Percentiles rank a stretch among this genome's conserved stretches.
phyloP scores from a whole-genome alignment of 2,329 filamentous ascomycete genomes.

The Trichoderma lentiforme region DNA sequence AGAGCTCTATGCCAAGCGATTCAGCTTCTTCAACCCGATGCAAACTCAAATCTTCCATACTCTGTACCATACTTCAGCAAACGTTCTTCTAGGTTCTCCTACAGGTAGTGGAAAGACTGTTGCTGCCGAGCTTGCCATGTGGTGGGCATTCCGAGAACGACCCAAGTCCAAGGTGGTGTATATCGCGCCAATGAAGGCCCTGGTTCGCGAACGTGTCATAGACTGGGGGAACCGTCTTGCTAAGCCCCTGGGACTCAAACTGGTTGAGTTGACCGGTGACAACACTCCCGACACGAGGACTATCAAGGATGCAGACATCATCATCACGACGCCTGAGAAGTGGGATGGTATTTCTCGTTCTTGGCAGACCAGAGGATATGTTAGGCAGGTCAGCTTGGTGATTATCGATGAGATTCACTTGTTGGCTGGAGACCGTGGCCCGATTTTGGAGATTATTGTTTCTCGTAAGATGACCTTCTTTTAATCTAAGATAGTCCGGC shows the following conservation, averaged over 20 bases:
- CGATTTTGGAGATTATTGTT: slow-evolving; percentile 96
- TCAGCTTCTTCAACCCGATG: slow-evolving; percentile 99
- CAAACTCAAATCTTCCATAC: slow-evolving; percentile 98
- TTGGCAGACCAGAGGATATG: slow-evolving; percentile 97
- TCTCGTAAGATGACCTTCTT: slow-evolving; percentile 45
- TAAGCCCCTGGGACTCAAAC: slow-evolving; percentile 75
- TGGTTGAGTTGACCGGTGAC: slow-evolving; percentile 94
- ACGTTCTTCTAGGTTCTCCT: slow-evolving; percentile 90
- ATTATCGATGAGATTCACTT: slow-evolving; percentile 99
- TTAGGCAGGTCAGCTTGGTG: slow-evolving; percentile 88
- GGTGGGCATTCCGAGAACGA: slow-evolving; percentile 96
- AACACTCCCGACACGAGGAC: slow-evolving; percentile 96
- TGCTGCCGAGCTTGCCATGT: slow-evolving; percentile 94
- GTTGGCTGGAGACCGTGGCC: slow-evolving; percentile 91
- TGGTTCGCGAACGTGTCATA: slow-evolving; percentile 92
- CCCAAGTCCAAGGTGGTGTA: slow-evolving; percentile 98
- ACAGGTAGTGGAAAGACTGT: slow-evolving; percentile 98
- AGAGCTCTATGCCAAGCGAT: slow-evolving; percentile 82
- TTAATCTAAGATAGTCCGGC: background rate
- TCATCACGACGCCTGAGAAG: slow-evolving; percentile 98
- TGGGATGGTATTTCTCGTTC: slow-evolving; percentile 99
- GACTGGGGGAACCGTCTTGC: slow-evolving; percentile 88
- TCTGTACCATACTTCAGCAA: slow-evolving; percentile 86
- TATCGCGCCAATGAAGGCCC: slow-evolving; percentile 98
- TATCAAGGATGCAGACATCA: slow-evolving; percentile 93